phyloP scores from a whole-genome alignment of 805 yeast genomes.

The Wickerhamomyces kurtzmanii region DNA sequence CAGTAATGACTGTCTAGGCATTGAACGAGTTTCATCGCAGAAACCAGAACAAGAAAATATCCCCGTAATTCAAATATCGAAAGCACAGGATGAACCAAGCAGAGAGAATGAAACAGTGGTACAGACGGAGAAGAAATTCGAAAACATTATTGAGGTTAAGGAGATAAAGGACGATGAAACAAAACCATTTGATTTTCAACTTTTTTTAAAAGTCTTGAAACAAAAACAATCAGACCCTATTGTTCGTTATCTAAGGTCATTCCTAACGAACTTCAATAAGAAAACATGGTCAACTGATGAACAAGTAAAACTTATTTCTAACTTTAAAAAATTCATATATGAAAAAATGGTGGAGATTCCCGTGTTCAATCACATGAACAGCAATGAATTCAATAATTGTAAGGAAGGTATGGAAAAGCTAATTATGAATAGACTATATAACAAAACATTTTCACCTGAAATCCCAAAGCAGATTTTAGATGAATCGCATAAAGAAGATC shows the following conservation, averaged over 20 bases:
- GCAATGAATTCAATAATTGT: slow-evolving; percentile 55
- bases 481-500: slow-evolving; percentile 51
- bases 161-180: slow-evolving; percentile 12
- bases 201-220: slow-evolving; percentile 62
- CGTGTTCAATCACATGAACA: slow-evolving; percentile 66
- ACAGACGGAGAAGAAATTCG: no score
- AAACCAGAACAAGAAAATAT: not conserved
- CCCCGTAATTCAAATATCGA: not conserved
- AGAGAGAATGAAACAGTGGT: no score
- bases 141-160: not conserved
- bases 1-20: no score
- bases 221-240: slow-evolving; percentile 79
- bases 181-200: slow-evolving; percentile 69
- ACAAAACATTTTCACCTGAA: slow-evolving; percentile 71
- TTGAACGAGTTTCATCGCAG: no score
- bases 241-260: slow-evolving; percentile 77
- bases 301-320: slow-evolving; percentile 65
- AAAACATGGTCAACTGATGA: slow-evolving; percentile 67
- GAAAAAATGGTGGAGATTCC: slow-evolving; percentile 50
- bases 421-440: slow-evolving; percentile 78
- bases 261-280: slow-evolving; percentile 65
- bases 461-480: slow-evolving; percentile 35
- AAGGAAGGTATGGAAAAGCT: slow-evolving; percentile 89
- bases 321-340: slow-evolving; percentile 67
- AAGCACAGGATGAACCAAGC: not conserved